Base-by-base conservation (phyloP, 495 filamentous ascomycete species). In the Penicillium egyptiacum region DNA sequence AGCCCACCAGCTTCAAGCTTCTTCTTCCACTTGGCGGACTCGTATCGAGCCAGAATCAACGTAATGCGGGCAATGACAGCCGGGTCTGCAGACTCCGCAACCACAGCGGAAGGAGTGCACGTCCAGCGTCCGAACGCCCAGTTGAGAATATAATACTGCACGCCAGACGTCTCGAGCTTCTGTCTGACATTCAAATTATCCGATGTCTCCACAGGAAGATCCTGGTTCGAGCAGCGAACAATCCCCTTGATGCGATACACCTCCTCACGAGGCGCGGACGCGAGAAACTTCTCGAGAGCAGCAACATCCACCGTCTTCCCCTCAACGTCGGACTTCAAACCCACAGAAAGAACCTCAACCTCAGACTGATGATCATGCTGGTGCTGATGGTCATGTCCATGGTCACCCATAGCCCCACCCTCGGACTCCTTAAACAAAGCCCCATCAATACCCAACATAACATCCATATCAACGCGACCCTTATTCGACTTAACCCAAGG, bases 51-150 rank as follows among this genome's bases (percentile, higher is more conserved):
- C 44, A 94, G 72, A 6, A 98, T 88, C 55, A 97, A 75, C 0
- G 91, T 96, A 79, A 98, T 86, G 33, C 90, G 80, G 23, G 92
- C 73, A 5, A 83, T 70, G 3, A 81, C 73, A 20, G 76, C 74
- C 37, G 70, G 64, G 30, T 76, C 73, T 10, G 75, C 73, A 2
- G 67, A 58, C 43, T 72, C 65, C 4, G 74, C 62, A 35, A 78
- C 77, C 42, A 70, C 69, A 5, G 67, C 69, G 35, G 88, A 74
- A 0, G 79, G 78, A 6, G 92, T 93, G 64, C 89, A 93, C 2
- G 84, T 96, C 94, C 94, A 97, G 17, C 94, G 81, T 7, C 91
- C 92, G 73, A 98, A 98, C 0, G 94, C 95, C 94, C 94, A 98
- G 68, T 98, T 98, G 43, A 98, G 79, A 45, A 97, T 95, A 67